Evolutionary conservation across 345 rosid genomes (phyloP).

Genomic region (Eutrema japonicum): DNA sequence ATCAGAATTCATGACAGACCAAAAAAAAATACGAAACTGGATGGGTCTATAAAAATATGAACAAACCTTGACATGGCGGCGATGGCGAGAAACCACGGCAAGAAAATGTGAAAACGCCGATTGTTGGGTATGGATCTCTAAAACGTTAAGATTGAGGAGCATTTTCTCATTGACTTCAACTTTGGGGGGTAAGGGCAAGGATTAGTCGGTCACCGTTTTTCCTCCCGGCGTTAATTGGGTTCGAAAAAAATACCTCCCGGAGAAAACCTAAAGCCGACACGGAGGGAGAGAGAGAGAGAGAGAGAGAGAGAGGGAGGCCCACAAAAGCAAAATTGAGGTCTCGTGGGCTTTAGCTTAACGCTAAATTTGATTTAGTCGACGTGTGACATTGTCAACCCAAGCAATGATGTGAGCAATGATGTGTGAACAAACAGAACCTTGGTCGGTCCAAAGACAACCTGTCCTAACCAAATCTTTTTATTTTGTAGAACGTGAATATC

Average conservation of each 20-base stretch:
- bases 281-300: slow-evolving; percentile 38
- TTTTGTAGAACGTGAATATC: too few relatives aligned
- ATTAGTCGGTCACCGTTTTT: slow-evolving; percentile 6
- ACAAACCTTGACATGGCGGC: slow-evolving; percentile 46
- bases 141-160: slow-evolving; percentile 28
- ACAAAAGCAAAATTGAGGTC: slow-evolving; percentile 2
- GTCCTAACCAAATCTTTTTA: background rate
- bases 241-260: slow-evolving; percentile 30
- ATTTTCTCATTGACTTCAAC: slow-evolving; percentile 45
- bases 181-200: background rate
- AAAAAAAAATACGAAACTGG: background rate
- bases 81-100: slow-evolving; percentile 26
- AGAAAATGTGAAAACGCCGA: slow-evolving; percentile 24
- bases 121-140: slow-evolving; percentile 34
- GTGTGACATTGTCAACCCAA: slow-evolving; percentile 40
- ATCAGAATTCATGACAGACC: slow-evolving; percentile 10
- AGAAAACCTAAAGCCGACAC: slow-evolving; percentile 39
- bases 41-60: background rate
- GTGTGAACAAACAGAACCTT: slow-evolving; percentile 23
- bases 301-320: slow-evolving; percentile 41
- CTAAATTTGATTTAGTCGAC: slow-evolving; percentile 32
- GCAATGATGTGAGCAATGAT: slow-evolving; percentile 33
- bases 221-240: slow-evolving; percentile 35
- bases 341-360: slow-evolving; percentile 42
- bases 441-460: slow-evolving; percentile 29